A percentile compares a stretch with the other conserved stretches of the same genome.
phyloP scores from a whole-genome alignment of 768 basidiomycete species.

The Chalciporus sphaerocephalus region DNA sequence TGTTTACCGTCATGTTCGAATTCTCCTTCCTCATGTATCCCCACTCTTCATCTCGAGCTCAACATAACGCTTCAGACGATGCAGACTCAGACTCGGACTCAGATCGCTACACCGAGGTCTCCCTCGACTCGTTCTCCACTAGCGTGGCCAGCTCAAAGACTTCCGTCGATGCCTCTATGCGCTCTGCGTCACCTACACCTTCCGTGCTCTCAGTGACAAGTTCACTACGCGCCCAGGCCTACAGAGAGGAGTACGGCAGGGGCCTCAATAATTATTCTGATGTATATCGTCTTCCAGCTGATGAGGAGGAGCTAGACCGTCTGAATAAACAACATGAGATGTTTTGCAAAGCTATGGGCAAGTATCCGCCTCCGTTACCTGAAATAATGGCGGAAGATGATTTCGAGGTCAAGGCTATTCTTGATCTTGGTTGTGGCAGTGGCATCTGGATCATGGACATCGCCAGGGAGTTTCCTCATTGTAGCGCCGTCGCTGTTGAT shows the following conservation, averaged over 20 bases:
- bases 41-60: constrained; percentile 8
- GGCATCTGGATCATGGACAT: constrained; percentile 78
- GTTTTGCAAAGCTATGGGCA: constrained; percentile 62
- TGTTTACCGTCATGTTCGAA: constrained; percentile 9
- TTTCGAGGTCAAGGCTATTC: constrained; percentile 54
- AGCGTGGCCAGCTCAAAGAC: constrained; percentile 49
- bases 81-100: constrained; percentile 45
- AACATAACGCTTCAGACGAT: constrained; percentile 35
- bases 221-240: constrained; percentile 54
- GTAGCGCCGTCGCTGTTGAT: constrained; percentile 69
- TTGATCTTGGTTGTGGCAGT: constrained; percentile 79
- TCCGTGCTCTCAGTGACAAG: constrained; percentile 68
- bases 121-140: constrained; percentile 37
- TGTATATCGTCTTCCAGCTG: constrained; percentile 73
- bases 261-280: constrained; percentile 75
- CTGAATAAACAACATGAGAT: constrained; percentile 67
- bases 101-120: constrained; percentile 39
- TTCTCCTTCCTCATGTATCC: no score
- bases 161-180: constrained; percentile 56
- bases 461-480: constrained; percentile 67
- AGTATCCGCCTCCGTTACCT: constrained; percentile 55
- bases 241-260: constrained; percentile 64
- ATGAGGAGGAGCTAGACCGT: constrained; percentile 69
- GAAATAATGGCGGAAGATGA: constrained; percentile 58
- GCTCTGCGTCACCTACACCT: constrained; percentile 60